phyloP scores from a whole-genome alignment of 2,329 filamentous ascomycete species.

The Orbilia brochopaga region DNA sequence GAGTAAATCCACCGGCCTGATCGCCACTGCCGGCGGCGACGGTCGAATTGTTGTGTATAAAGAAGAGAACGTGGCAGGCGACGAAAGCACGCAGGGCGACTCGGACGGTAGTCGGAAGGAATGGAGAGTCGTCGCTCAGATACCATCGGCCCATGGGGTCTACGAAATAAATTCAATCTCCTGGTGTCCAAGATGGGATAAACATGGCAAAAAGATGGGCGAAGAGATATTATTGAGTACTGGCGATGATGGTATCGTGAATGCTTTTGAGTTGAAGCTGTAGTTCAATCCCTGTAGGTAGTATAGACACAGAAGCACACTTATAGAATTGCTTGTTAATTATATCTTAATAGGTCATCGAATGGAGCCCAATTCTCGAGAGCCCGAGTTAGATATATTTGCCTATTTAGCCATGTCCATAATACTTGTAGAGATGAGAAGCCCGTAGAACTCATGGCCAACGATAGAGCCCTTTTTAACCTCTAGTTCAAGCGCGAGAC shows the following conservation, averaged over 20 bases:
- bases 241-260: constrained; percentile 87
- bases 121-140: constrained; percentile 75
- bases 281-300: constrained; percentile 4
- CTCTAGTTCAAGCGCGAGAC: constrained; percentile 72
- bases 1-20: constrained; percentile 76
- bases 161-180: constrained; percentile 92
- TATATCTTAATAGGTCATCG: not conserved
- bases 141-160: constrained; percentile 80
- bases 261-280: constrained; percentile 72
- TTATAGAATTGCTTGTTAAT: not conserved
- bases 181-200: constrained; percentile 82
- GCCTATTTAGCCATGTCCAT: no score
- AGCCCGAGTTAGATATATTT: no score
- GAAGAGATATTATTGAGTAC: constrained; percentile 85
- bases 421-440: no score
- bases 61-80: constrained; percentile 61
- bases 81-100: constrained; percentile 54
- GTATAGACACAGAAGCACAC: not conserved
- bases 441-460: not conserved
- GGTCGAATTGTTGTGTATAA: constrained; percentile 79
- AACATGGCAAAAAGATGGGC: constrained; percentile 64
- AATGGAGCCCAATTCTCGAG: not conserved
- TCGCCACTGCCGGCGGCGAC: constrained; percentile 90
- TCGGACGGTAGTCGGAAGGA: constrained; percentile 55
- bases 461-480: not conserved